A percentile compares a stretch with the other conserved stretches of the same genome.
Evolutionary conservation across 75 land plant genomes (phyloP).

Genomic region (Isoetes taiwanensis): DNA sequence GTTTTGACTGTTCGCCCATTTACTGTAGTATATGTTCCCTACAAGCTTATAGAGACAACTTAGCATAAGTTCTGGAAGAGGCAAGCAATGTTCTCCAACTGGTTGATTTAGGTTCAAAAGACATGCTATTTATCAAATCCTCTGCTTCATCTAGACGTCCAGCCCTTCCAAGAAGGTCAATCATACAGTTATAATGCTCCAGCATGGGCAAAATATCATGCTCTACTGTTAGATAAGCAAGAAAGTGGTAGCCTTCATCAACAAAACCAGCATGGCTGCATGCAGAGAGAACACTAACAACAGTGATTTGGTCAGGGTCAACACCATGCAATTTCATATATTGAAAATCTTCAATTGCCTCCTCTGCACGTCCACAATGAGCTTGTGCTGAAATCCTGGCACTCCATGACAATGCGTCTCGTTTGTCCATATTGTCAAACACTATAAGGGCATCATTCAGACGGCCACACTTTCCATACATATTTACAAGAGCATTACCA

Average conservation of each 20-base stretch:
- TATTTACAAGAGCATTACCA: too few species aligned
- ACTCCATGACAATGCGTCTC: background rate
- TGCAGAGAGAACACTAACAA: conserved; percentile 1
- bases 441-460: background rate
- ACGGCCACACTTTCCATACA: too few species aligned
- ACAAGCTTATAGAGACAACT: too few species aligned
- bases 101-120: background rate
- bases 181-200: conserved; percentile 3
- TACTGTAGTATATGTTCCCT: too few species aligned
- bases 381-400: background rate
- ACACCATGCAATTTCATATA: background rate
- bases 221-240: background rate
- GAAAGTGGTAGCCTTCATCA: background rate
- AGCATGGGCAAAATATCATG: background rate
- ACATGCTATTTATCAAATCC: background rate
- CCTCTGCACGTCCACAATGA: background rate
- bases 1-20: too few species aligned
- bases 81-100: conserved; percentile 1
- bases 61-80: too few species aligned
- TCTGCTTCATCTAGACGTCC: background rate
- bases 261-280: background rate
- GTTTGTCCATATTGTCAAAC: background rate
- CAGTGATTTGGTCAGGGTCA: background rate
- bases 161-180: background rate
- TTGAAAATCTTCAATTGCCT: background rate